Evolutionary conservation across 495 filamentous ascomycete genomes (phyloP).

Genomic region (Penicilliopsis zonata): DNA sequence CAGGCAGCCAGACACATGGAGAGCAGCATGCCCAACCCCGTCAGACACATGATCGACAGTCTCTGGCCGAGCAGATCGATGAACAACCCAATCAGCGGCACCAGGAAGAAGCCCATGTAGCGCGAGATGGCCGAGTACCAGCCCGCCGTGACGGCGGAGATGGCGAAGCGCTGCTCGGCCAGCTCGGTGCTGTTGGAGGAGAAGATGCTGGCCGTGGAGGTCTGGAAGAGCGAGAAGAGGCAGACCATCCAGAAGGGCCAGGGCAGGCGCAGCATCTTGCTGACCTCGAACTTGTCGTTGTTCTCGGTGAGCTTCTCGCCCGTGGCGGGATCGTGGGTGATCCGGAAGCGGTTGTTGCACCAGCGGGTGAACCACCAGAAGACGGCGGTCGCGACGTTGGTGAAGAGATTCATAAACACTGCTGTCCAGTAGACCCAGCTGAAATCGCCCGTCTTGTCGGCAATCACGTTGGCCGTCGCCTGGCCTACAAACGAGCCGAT

Average conservation of each 20-base stretch:
- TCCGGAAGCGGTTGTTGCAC: constrained; percentile 17
- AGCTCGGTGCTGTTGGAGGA: constrained; percentile 32
- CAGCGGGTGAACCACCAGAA: constrained; percentile 33
- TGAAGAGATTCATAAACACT: constrained; percentile 37
- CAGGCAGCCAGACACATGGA: constrained; percentile 30
- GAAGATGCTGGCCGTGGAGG: constrained; percentile 26
- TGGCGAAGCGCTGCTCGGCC: constrained; percentile 28
- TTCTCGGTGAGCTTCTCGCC: constrained; percentile 29
- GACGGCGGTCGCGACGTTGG: constrained; percentile 21
- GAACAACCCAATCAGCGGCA: constrained; percentile 29
- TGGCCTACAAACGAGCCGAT: constrained; percentile 25
- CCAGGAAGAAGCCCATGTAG: constrained; percentile 29
- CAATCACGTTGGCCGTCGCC: constrained; percentile 25
- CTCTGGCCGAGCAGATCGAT: constrained; percentile 32
- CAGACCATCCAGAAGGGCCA: constrained; percentile 33
- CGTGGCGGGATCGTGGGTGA: constrained; percentile 24
- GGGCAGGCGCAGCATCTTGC: constrained; percentile 29
- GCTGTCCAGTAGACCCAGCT: constrained; percentile 34
- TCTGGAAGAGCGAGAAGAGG: constrained; percentile 31
- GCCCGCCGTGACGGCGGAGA: constrained; percentile 26
- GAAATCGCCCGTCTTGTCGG: constrained; percentile 31
- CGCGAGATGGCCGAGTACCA: constrained; percentile 32
- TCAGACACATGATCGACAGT: constrained; percentile 23
- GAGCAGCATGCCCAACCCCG: constrained; percentile 25
- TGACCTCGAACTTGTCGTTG: constrained; percentile 31